Evolutionary conservation across 257 asterid species (phyloP).

Genomic region (Solanum medicagineum): DNA sequence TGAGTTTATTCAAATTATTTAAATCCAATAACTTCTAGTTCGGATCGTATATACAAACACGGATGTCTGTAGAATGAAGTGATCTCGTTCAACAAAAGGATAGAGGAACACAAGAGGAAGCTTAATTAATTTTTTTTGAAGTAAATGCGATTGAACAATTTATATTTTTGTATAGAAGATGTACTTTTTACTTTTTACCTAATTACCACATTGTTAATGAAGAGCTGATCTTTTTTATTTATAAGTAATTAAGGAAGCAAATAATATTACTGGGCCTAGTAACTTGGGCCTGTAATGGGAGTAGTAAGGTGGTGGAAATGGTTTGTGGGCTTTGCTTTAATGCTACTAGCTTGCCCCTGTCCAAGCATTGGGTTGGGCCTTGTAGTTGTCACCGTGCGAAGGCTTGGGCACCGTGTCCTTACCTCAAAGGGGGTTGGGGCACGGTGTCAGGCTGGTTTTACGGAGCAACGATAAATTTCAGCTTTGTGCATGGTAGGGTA

Average conservation of each 20-base stretch:
- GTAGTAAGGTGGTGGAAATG: neutral
- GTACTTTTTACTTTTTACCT: neutral
- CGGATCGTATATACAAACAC: too few species aligned
- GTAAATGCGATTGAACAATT: neutral
- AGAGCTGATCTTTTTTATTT: neutral
- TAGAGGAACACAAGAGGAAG: too few species aligned
- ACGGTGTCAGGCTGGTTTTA: slow-evolving; percentile 8
- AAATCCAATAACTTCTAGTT: too few species aligned
- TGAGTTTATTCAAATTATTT: neutral
- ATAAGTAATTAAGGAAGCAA: neutral
- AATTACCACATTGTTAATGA: neutral
- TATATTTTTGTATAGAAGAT: too few species aligned
- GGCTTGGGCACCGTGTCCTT: neutral
- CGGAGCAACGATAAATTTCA: slow-evolving; percentile 7
- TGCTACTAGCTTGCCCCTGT: neutral
- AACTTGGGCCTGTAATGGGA: neutral
- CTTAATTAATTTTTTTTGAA: too few species aligned
- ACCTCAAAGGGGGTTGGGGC: slow-evolving; percentile 1
- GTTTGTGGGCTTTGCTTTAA: neutral
- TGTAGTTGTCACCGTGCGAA: neutral
- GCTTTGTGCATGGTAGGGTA: neutral
- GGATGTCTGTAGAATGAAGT: neutral
- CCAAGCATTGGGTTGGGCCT: neutral
- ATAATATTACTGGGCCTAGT: neutral
- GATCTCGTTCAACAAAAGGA: too few species aligned